Base-by-base conservation (phyloP, 1,284 basidiomycete species). In the Pyrrhoderma lamaoense region DNA sequence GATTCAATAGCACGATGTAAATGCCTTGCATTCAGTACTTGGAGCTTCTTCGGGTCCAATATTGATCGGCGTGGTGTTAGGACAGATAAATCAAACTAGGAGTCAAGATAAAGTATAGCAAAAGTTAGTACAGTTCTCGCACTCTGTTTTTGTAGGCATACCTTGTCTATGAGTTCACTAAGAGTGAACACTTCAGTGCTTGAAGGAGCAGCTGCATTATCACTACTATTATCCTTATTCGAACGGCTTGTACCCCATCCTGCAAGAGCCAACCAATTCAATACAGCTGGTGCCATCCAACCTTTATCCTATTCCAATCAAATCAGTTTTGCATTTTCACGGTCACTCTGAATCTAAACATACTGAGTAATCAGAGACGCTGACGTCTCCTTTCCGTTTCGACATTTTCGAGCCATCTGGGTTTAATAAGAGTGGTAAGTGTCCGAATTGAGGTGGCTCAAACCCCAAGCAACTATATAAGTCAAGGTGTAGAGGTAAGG, bases 391-490 rank as follows among this genome's bases (percentile, higher is more conserved):
- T 18, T 87, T 84, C 8, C 96, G 76, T 64, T 99, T 99, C 18
- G 89, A 93, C 75, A 99, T 89, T 66, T 99, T 99, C 2, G 82
- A 80, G 0, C 94, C 93, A 64, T 98, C 92, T 0, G 82, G 72
- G 61, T 98, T 98, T 35, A 96, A 74, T 0, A 99, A 71, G 31
- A 99, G 75, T 0, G 95, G 95, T 2, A 99, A 72, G 64, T 99
- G 96, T 0, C 85, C 95, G 58, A 94, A 99, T 54, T 79, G 65
- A 0, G 96, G 96, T 0, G 87, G 77, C 2, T 69, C 59, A 43
- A 92, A 71, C 0, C 76, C 79, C 5, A 99, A 76, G 2, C 85
- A 84, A 2, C 83, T 73, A 63, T 98, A 99, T 13, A 99, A 70
- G 59, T 91, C 86, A 11, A 97, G 76, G 65, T 99, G 95, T 37